Conservation (phyloP, 2,329 filamentous ascomycete species). For the Thelonectria discophora region DNA sequence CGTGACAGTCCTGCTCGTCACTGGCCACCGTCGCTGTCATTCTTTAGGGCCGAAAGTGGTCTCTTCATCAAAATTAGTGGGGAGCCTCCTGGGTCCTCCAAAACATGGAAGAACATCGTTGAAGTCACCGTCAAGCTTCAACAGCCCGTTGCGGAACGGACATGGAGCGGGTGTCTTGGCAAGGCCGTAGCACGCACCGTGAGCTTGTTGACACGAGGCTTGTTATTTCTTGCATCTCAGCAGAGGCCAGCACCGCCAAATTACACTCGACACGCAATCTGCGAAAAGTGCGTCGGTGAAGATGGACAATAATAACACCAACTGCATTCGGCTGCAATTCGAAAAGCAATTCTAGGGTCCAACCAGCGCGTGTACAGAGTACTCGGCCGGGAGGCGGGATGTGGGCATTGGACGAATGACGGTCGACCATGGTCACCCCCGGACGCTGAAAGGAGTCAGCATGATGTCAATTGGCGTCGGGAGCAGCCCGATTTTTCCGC, state of each 20-base stretch:
- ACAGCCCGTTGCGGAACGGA: slow-evolving; percentile 9
- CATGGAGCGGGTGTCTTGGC: slow-evolving; percentile 8
- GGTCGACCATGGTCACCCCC: slow-evolving; percentile 7
- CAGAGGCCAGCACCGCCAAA: slow-evolving; percentile 6
- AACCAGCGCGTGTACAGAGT: background rate
- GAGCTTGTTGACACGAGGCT: background rate
- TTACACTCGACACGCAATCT: slow-evolving; percentile 31
- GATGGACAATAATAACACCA: slow-evolving; percentile 22
- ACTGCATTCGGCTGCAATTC: slow-evolving; percentile 28
- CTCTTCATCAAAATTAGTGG: no score
- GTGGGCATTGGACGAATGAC: slow-evolving; percentile 24
- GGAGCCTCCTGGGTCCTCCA: no score
- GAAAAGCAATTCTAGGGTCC: slow-evolving; percentile 5
- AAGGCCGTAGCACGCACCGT: background rate
- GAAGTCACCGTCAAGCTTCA: no score
- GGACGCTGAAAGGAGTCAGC: slow-evolving; percentile 26
- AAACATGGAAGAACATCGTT: no score
- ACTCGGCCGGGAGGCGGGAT: slow-evolving; percentile 8
- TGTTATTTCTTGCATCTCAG: slow-evolving; percentile 14
- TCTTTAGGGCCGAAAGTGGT: no score
- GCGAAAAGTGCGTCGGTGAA: slow-evolving; percentile 27
- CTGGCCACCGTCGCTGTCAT: no score
- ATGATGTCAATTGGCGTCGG: slow-evolving; percentile 39
- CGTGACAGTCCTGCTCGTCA: no score
- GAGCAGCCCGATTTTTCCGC: slow-evolving; percentile 24